A percentile compares a stretch with the other conserved stretches of the same genome.
Conservation (phyloP, 305 asterid species). For the Ruellia speciosa region DNA sequence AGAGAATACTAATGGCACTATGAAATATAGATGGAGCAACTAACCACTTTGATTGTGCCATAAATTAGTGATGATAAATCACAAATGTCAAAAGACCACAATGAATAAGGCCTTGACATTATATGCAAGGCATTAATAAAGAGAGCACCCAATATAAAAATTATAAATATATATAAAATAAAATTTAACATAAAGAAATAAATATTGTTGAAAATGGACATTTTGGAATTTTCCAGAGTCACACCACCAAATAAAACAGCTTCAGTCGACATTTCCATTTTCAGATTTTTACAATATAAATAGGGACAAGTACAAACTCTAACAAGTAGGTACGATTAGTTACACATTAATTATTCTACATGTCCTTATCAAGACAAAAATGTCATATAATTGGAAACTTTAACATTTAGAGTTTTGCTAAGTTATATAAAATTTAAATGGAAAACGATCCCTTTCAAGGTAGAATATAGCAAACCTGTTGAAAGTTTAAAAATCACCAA, state of each 20-base stretch:
- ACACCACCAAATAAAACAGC: slow-evolving; percentile 10
- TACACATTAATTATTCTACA: neutral
- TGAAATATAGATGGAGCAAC: neutral
- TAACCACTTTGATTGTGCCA: neutral
- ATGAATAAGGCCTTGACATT: neutral
- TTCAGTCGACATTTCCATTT: slow-evolving; percentile 14
- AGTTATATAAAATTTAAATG: no score
- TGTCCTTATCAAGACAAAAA: slow-evolving; percentile 2
- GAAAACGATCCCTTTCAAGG: no score
- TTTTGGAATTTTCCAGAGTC: slow-evolving; percentile 2
- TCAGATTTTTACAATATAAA: neutral
- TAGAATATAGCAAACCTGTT: no score
- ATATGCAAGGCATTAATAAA: neutral
- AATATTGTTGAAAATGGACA: slow-evolving; percentile 9
- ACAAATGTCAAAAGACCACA: neutral
- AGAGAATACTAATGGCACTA: no score
- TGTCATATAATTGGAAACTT: no score
- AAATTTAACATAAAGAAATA: neutral
- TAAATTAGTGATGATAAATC: neutral
- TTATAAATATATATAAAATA: no score
- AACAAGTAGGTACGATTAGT: neutral
- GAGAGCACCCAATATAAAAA: neutral
- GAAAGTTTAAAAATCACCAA: no score
- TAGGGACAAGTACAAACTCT: neutral
- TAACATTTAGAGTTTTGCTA: no score